Evolutionary conservation across 2,329 filamentous ascomycete species (phyloP), one percentile per base, ranked within the genome.

Genomic region (Penicillium sp.): DNA sequence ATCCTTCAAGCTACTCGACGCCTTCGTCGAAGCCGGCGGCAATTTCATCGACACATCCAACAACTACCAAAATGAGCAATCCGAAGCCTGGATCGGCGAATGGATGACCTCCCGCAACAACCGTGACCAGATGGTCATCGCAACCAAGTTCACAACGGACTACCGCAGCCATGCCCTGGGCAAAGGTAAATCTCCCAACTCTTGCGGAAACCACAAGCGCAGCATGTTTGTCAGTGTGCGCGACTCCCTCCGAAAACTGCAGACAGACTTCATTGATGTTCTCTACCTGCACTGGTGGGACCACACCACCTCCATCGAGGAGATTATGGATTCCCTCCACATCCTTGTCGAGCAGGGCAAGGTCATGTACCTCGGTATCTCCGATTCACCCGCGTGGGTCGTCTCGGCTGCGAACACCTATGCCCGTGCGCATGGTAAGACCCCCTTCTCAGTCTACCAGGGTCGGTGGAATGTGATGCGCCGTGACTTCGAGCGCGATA

Each of bases 11-110:
- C 83, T 90, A 29, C 78, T 89, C 7, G 86, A 90, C 66, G 82
- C 80, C 63, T 89, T 83, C 73, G 83, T 81, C 56, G 77, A 80
- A 1, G 78, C 84, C 0, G 85, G 85, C 7, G 87, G 88, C 22
- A 90, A 90, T 73, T 89, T 90, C 70, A 85, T 90, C 65, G 87
- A 90, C 67, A 89, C 86, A 0, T 67, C 85, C 49, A 87, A 85
- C 72, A 85, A 85, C 69, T 89, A 89, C 72, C 86, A 81, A 56
- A 64, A 70, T 26, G 79, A 77, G 58, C 72, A 82, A 59, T 78
- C 74, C 11, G 81, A 83, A 62, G 63, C 49, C 2, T 81, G 78
- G 79, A 71, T 82, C 22, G 80, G 80, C 46, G 80, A 82, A 57
- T 83, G 80, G 81, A 74, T 82, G 73, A 66, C 73, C 18, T 47